These are phyloP conservation scores for Neurospora crassa DNA, from an alignment of 2,329 filamentous ascomycete species.

Conservation along the genomic window DNA sequence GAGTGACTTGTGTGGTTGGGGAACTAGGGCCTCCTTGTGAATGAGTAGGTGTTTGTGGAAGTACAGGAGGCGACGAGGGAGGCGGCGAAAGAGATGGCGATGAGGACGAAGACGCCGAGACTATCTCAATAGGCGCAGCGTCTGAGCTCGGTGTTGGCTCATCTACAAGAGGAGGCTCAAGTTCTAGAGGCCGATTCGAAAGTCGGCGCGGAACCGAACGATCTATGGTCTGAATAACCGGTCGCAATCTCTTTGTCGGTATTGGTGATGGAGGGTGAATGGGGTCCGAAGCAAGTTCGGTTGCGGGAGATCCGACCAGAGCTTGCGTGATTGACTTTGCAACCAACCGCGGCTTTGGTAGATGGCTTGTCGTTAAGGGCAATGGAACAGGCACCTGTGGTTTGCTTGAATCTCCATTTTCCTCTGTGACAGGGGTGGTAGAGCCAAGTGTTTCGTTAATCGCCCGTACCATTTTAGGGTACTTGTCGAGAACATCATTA, in stretches of 20 bases:
- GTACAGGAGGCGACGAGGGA: background rate
- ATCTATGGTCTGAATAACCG: background rate
- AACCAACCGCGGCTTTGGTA: background rate
- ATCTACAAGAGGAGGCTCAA: background rate
- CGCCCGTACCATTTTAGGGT: slow-evolving; percentile 21
- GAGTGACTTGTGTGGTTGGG: background rate
- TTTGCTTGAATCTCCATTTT: background rate
- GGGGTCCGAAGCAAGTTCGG: background rate
- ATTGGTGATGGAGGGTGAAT: background rate
- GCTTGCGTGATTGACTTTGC: background rate
- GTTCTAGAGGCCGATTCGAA: background rate
- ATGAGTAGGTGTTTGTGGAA: background rate
- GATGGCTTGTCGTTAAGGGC: background rate
- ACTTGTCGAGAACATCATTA: slow-evolving; percentile 23
- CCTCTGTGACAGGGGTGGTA: background rate
- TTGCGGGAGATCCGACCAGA: background rate
- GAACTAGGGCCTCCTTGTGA: background rate
- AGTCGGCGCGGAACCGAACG: background rate
- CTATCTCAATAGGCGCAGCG: background rate
- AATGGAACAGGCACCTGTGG: background rate
- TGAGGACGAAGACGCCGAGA: background rate
- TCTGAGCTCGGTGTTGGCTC: background rate
- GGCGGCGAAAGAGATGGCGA: background rate
- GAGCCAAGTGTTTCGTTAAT: slow-evolving; percentile 1
- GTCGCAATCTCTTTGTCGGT: background rate